phyloP scores from a whole-genome alignment of 2,329 filamentous ascomycete genomes.

The Apiospora aurea region DNA sequence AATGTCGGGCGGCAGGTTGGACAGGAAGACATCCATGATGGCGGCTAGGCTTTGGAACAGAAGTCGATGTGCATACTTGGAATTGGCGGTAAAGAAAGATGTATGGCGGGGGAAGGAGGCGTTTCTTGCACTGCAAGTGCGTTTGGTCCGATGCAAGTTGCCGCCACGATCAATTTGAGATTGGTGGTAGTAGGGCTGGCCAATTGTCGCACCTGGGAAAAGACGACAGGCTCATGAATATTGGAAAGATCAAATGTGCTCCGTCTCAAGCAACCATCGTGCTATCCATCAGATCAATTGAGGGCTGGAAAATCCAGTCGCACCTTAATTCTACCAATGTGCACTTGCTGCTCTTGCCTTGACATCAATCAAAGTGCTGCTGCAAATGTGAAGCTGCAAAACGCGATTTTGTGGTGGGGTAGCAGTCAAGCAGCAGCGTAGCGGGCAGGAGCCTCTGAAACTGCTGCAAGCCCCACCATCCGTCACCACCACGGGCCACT shows the following conservation, averaged over 20 bases:
- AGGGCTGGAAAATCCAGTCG: background rate
- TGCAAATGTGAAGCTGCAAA: background rate
- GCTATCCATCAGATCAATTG: too few species aligned
- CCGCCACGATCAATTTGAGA: background rate
- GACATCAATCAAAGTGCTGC: background rate
- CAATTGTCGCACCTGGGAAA: background rate
- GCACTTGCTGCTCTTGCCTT: background rate
- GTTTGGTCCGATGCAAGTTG: background rate
- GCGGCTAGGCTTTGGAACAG: background rate
- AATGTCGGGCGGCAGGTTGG: constrained; percentile 50
- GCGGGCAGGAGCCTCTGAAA: background rate
- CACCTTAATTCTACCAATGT: background rate
- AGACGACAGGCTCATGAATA: background rate
- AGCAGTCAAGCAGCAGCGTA: background rate
- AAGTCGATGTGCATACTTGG: background rate
- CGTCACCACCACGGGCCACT: background rate
- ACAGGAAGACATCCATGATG: constrained; percentile 56
- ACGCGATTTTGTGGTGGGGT: background rate
- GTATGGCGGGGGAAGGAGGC: too few species aligned
- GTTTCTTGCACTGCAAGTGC: background rate
- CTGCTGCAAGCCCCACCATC: background rate
- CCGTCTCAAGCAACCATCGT: background rate
- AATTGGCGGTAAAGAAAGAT: background rate
- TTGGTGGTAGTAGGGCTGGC: too few species aligned
- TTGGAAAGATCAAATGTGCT: background rate